These are phyloP conservation scores for Cryptococcus sp. DNA, from an alignment of 1,284 basidiomycete species.

Conservation along the genomic window DNA sequence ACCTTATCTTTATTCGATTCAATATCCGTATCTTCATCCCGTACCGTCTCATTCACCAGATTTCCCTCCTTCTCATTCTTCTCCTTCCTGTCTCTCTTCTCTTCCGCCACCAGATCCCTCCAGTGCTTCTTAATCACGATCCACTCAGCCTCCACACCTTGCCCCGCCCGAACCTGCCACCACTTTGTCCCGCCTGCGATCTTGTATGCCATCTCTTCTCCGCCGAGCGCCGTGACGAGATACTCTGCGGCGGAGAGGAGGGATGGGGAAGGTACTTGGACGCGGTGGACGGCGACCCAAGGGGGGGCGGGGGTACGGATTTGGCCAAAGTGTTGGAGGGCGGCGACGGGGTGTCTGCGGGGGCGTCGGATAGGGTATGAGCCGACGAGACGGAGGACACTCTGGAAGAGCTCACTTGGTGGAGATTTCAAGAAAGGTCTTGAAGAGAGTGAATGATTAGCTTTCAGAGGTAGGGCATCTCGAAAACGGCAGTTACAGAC, in stretches of 20 bases:
- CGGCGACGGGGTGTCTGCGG: constrained; percentile 70
- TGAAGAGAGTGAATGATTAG: constrained; percentile 1
- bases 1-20: constrained; percentile 5
- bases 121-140: constrained; percentile 62
- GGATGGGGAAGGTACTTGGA: constrained; percentile 60
- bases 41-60: constrained; percentile 12
- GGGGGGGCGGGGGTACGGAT: constrained; percentile 82
- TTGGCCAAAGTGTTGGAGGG: constrained; percentile 80
- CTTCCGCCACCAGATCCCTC: constrained; percentile 32
- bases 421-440: constrained; percentile 63
- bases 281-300: constrained; percentile 74
- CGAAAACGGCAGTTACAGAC: constrained; percentile 48
- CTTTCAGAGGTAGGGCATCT: background rate
- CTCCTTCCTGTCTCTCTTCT: constrained; percentile 26
- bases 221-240: constrained; percentile 78
- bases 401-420: constrained; percentile 47
- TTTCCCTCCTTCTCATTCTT: constrained; percentile 6
- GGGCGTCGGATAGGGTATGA: background rate
- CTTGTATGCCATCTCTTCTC: constrained; percentile 67
- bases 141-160: constrained; percentile 86
- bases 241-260: constrained; percentile 74
- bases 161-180: constrained; percentile 87
- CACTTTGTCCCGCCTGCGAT: constrained; percentile 88
- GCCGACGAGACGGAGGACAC: background rate
- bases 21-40: constrained; percentile 1